phyloP scores from a whole-genome alignment of 768 basidiomycete genomes.

The Piloderma croceum region DNA sequence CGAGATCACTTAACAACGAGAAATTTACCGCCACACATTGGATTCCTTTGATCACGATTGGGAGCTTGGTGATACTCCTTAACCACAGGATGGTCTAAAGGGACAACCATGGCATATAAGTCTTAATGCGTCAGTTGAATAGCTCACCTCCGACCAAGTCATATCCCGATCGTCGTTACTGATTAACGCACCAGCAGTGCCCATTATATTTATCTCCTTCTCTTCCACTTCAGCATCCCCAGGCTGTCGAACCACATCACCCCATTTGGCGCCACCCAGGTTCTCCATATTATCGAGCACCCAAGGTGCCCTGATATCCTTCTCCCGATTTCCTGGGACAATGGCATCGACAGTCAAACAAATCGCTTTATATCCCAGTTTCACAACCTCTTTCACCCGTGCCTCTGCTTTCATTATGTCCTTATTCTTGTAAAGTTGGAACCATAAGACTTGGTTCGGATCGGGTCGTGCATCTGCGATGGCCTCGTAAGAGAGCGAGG shows the following conservation, averaged over 20 bases:
- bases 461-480: slow-evolving; percentile 53
- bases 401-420: slow-evolving; percentile 61
- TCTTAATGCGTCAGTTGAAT: background rate
- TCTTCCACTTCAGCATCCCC: slow-evolving; percentile 27
- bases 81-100: slow-evolving; percentile 72
- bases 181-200: slow-evolving; percentile 64
- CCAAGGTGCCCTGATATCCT: slow-evolving; percentile 60
- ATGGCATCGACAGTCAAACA: slow-evolving; percentile 90
- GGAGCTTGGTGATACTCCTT: slow-evolving; percentile 59
- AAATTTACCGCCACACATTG: slow-evolving; percentile 62
- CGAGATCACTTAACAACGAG: slow-evolving; percentile 1
- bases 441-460: slow-evolving; percentile 62
- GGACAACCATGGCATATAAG: background rate
- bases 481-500: slow-evolving; percentile 59
- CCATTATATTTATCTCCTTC: slow-evolving; percentile 38
- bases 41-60: slow-evolving; percentile 75
- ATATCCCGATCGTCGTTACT: slow-evolving; percentile 66
- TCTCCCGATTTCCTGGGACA: slow-evolving; percentile 76
- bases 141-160: slow-evolving; percentile 64
- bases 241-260: slow-evolving; percentile 16
- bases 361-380: slow-evolving; percentile 78
- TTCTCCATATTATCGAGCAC: slow-evolving; percentile 51
- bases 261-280: slow-evolving; percentile 24
- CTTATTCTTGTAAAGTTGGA: slow-evolving; percentile 82
- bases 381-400: slow-evolving; percentile 65